A percentile compares a stretch with the other conserved stretches of the same genome.
phyloP scores from a whole-genome alignment of 108 stramenopile genomes.

The Pseudonitzschia delicatissima region DNA sequence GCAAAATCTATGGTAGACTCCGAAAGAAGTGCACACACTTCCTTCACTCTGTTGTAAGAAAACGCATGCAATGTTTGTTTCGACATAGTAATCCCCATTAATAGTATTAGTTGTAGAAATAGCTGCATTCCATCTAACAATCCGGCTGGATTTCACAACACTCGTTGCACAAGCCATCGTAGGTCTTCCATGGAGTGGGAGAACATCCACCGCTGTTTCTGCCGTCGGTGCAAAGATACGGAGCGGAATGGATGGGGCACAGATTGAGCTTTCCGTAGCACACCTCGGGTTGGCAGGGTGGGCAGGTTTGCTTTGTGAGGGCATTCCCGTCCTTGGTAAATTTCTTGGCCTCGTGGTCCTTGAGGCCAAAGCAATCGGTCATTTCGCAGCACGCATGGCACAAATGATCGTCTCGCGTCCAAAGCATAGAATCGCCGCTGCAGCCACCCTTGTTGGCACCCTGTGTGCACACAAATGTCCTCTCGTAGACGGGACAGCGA shows the following conservation, averaged over 20 bases:
- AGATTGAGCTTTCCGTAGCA: constrained; percentile 42
- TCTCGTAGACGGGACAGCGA: constrained; percentile 47
- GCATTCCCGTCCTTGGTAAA: constrained; percentile 20
- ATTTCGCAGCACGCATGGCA: constrained; percentile 63
- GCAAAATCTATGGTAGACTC: too few relatives aligned
- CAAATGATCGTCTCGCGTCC: constrained; percentile 33
- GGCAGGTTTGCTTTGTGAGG: constrained; percentile 25
- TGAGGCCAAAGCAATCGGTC: constrained; percentile 27
- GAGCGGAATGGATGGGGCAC: constrained; percentile 50
- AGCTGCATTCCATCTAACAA: constrained; percentile 28
- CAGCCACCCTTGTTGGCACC: constrained; percentile 64
- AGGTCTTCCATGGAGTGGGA: constrained; percentile 45
- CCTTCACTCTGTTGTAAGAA: too few relatives aligned
- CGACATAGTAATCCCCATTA: not conserved
- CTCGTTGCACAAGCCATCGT: constrained; percentile 15
- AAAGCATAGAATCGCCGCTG: constrained; percentile 31
- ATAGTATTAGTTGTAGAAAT: constrained; percentile 2
- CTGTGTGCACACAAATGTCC: constrained; percentile 61
- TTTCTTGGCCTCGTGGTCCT: constrained; percentile 23
- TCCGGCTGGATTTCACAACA: constrained; percentile 36
- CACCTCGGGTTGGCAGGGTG: constrained; percentile 37
- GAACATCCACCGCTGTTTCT: constrained; percentile 58
- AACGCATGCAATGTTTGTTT: too few relatives aligned
- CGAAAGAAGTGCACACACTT: too few relatives aligned
- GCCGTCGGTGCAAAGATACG: constrained; percentile 55